Evolutionary conservation across 768 basidiomycete genomes (phyloP), one percentile per base, ranked within the genome.

Genomic region (Xerocomellus amylosporus): DNA sequence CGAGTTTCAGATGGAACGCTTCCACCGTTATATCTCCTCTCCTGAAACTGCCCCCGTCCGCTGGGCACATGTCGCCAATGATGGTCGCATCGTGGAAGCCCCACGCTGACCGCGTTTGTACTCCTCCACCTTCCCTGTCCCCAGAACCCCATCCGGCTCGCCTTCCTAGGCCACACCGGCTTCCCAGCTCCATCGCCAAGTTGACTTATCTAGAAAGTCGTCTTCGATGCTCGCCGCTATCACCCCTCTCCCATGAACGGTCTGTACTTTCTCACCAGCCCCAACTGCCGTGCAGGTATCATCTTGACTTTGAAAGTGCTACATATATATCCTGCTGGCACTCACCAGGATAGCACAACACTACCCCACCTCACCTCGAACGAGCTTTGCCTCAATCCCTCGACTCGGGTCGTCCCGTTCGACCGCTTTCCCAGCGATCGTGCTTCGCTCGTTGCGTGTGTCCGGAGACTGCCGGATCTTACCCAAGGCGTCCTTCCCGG

Each of bases 311-410:
- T 57, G 75, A 76, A 55, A 56, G 65, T n/a, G 70, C 71, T 6
- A 70, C 77, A 67, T 76, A 70, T 77, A 67, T 76, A 70, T 45
- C 76, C 73, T 13, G 1, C 37, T 22, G 7, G 15, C 0, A n/a
- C 22, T 34, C 46, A 28, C 30, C 22, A 10, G 9, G 54, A 46
- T 14, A 14, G 30, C 46, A 24, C 24, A 24, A 24, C 4, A 24
- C 24, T 24, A 24, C n/a, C 61, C 14, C 53, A 20, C 54, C 65
- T 74, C 15, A 30, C 46, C 19, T 55, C 64, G 1, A 74, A 77
- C 55, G 71, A 74, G 55, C 65, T 76, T 8, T 64, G 66, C 48
- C 46, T 75, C 41, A 55, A 58, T 49, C 61, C 73, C 7, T 59
- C 60, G 19, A 75, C 71, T 15, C 59, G 67, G 33, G 62, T 59